These are phyloP conservation scores for Picea engelmannii DNA, from an alignment of 83 land plant species.

Conservation along the genomic window DNA sequence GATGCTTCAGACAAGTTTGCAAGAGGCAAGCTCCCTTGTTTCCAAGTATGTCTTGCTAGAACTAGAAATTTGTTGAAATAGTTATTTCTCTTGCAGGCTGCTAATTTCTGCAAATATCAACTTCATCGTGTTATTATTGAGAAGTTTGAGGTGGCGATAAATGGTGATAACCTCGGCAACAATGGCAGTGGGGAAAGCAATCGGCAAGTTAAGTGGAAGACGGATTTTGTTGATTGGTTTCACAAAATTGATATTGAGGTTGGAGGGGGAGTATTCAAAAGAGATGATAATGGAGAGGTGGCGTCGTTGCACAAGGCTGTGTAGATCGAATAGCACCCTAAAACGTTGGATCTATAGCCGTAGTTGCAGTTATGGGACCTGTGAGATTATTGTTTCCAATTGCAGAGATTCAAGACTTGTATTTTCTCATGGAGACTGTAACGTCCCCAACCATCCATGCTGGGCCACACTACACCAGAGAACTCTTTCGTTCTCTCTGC, in stretches of 20 bases:
- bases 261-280: slow-evolving; percentile 14
- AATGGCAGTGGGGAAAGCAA: slow-evolving; percentile 11
- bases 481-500: too few species aligned
- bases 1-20: background rate
- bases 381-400: too few species aligned
- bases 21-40: background rate
- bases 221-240: slow-evolving; percentile 56
- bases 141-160: slow-evolving; percentile 25
- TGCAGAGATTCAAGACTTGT: too few species aligned
- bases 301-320: background rate
- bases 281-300: too few species aligned
- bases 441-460: too few species aligned
- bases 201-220: slow-evolving; percentile 61
- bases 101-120: slow-evolving; percentile 74
- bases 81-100: slow-evolving; percentile 44
- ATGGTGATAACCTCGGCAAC: slow-evolving; percentile 18
- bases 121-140: slow-evolving; percentile 61
- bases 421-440: too few species aligned
- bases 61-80: background rate
- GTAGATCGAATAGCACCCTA: too few species aligned
- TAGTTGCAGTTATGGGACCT: too few species aligned
- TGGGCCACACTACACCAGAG: too few species aligned
- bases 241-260: slow-evolving; percentile 68
- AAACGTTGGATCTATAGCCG: too few species aligned
- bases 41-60: background rate